Percentiles rank a stretch among this genome's conserved stretches.
Conservation (phyloP, 2,329 filamentous ascomycete genomes). For the Coleophoma crateriformis region DNA sequence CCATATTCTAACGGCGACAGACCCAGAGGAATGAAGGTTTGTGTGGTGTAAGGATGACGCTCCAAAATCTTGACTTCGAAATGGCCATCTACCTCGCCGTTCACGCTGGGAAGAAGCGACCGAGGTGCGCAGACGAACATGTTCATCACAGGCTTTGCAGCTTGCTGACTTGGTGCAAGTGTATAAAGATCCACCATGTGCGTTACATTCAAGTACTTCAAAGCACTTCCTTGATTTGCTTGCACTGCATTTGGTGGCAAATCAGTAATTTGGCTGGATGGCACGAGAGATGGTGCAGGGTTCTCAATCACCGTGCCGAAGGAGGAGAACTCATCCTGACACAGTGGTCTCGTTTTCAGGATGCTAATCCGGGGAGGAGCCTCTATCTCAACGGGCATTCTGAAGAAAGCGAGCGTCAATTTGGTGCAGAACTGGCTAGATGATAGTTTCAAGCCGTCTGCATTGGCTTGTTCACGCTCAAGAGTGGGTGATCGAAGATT, state of each 20-base stretch:
- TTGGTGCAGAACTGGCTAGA: no score
- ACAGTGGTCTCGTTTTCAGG: conserved; percentile 61
- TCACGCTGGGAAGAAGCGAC: conserved; percentile 33
- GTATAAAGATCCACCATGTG: conserved; percentile 65
- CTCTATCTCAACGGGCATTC: conserved; percentile 15
- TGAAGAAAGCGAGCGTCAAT: neutral
- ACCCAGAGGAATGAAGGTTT: conserved; percentile 82
- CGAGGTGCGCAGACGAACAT: conserved; percentile 84
- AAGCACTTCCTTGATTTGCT: conserved; percentile 81
- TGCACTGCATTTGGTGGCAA: conserved; percentile 43
- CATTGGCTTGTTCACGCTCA: no score
- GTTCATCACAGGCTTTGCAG: conserved; percentile 64
- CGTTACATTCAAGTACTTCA: conserved; percentile 82
- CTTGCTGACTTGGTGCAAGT: conserved; percentile 52
- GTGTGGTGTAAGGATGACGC: conserved; percentile 87
- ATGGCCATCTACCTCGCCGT: conserved; percentile 21
- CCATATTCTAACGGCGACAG: conserved; percentile 36
- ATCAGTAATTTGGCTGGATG: conserved; percentile 31
- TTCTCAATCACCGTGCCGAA: conserved; percentile 84
- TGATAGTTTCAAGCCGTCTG: no score
- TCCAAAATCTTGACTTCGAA: conserved; percentile 75
- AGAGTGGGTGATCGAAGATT: no score
- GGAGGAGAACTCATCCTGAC: conserved; percentile 60
- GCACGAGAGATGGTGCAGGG: conserved; percentile 52
- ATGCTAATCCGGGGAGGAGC: conserved; percentile 5